These are phyloP conservation scores for Dentiscutata heterogama DNA, from an alignment of 371 early-diverging fungal genomes.

Conservation along the genomic window DNA sequence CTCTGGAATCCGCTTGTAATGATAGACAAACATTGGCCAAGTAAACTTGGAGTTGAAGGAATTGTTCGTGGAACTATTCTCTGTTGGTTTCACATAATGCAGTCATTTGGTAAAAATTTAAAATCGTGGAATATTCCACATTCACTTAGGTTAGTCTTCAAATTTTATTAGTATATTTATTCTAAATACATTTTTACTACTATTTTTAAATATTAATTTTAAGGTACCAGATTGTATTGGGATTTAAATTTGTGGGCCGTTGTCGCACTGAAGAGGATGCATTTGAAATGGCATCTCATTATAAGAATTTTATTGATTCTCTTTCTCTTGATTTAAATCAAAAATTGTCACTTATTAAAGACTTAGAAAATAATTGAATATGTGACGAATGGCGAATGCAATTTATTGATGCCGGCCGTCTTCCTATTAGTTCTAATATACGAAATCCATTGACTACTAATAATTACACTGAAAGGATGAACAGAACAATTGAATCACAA, in stretches of 20 bases:
- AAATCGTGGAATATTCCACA: no score
- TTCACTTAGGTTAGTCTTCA: not conserved
- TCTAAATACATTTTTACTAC: not conserved
- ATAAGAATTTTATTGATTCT: not conserved
- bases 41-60: no score
- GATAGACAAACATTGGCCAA: no score
- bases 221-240: not conserved
- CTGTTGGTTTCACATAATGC: no score
- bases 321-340: not conserved
- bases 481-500: no score
- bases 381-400: no score
- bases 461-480: no score
- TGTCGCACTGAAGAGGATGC: not conserved
- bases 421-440: not conserved
- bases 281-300: not conserved
- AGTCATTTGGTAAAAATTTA: no score
- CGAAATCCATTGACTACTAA: no score
- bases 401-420: no score
- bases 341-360: not conserved
- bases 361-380: not conserved
- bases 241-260: not conserved
- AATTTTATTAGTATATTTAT: not conserved
- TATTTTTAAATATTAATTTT: not conserved
- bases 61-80: no score
- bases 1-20: no score